These are phyloP conservation scores for Arabidopsis arenosa DNA, from an alignment of 345 rosid genomes.

Conservation along the genomic window DNA sequence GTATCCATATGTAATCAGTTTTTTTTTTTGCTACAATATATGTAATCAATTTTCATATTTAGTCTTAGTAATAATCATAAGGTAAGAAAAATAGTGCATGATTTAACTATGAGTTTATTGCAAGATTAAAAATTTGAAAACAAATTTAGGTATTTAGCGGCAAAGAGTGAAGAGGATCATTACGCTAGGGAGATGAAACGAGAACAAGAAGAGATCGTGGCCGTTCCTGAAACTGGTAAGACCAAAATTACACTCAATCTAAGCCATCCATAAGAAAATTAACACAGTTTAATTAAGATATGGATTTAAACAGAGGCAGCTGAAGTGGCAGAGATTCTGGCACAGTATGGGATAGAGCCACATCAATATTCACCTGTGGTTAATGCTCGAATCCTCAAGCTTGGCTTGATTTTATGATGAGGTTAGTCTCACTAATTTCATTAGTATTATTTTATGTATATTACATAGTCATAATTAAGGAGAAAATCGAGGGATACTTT, in stretches of 20 bases:
- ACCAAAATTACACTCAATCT: neutral
- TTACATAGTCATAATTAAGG: neutral
- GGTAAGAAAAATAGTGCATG: neutral
- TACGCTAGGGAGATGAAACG: constrained; percentile 75
- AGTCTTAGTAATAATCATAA: neutral
- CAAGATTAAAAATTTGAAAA: neutral
- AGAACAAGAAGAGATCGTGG: constrained; percentile 82
- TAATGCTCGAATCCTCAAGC: constrained; percentile 87
- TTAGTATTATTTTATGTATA: neutral
- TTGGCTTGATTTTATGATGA: constrained; percentile 99
- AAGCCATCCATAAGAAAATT: neutral
- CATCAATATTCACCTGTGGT: constrained; percentile 89
- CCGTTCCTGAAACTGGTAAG: constrained; percentile 82
- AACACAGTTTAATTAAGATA: neutral
- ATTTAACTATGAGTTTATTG: neutral
- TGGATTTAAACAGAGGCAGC: constrained; percentile 75
- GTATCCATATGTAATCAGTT: neutral
- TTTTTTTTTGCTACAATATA: no score
- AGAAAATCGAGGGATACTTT: constrained; percentile 32
- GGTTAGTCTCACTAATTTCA: constrained; percentile 49
- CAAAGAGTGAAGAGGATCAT: constrained; percentile 93
- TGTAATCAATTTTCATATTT: neutral
- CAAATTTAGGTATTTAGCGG: constrained; percentile 76
- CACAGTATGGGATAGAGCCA: constrained; percentile 74
- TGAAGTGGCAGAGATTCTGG: constrained; percentile 89